Conservation (phyloP, 345 rosid genomes). For the Aquilaria yunnanensis region DNA sequence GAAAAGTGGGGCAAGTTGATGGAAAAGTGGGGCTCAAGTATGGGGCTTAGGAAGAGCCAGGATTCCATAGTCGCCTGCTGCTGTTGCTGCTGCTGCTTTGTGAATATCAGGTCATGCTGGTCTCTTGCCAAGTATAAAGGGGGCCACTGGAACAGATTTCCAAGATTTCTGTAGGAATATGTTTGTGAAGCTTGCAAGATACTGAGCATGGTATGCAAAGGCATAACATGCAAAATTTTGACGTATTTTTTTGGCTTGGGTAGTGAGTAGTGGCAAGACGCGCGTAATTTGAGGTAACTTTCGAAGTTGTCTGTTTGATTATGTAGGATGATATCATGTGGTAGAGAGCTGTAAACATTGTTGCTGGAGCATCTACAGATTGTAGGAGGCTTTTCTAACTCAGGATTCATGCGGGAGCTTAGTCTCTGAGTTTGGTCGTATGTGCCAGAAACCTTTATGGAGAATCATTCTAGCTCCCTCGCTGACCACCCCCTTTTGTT, state of each 20-base stretch:
- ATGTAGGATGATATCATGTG: neutral
- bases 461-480: no score
- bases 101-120: constrained; percentile 25
- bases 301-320: constrained; percentile 21
- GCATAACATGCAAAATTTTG: constrained; percentile 41
- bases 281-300: constrained; percentile 31
- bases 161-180: constrained; percentile 9
- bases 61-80: constrained; percentile 10
- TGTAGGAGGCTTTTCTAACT: constrained; percentile 43
- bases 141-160: constrained; percentile 14
- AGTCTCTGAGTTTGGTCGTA: no score
- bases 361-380: constrained; percentile 31
- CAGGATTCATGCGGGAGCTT: neutral
- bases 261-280: constrained; percentile 33
- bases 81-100: constrained; percentile 19
- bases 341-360: constrained; percentile 11
- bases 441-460: no score
- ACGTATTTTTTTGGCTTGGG: constrained; percentile 19
- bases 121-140: constrained; percentile 9
- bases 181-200: constrained; percentile 15
- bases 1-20: neutral
- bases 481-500: no score
- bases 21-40: neutral
- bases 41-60: constrained; percentile 2
- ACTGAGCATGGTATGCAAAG: constrained; percentile 40